Percentiles rank a stretch among this genome's conserved stretches.
These are phyloP conservation scores for Populus alba DNA, from an alignment of 345 rosid species.

Conservation along the genomic window DNA sequence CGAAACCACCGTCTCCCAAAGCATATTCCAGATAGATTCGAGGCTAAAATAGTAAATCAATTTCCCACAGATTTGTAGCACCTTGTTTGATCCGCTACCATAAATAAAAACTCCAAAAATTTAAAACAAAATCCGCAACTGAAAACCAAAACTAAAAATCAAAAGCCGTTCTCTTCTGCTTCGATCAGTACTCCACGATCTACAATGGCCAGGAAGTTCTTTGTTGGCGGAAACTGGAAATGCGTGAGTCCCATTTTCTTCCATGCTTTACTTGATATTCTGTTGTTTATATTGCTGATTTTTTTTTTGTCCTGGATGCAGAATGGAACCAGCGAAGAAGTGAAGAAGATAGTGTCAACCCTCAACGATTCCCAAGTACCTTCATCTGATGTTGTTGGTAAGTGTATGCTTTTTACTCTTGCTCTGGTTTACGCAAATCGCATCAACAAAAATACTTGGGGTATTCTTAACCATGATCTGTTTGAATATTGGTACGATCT, in stretches of 20 bases:
- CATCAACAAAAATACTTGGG: background rate
- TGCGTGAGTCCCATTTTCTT: slow-evolving; percentile 52
- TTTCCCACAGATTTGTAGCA: slow-evolving; percentile 16
- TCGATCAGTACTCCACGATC: background rate
- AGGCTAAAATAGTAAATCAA: slow-evolving; percentile 2
- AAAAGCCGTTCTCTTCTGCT: background rate
- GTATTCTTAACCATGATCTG: background rate
- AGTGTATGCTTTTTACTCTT: slow-evolving; percentile 7
- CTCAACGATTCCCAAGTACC: slow-evolving; percentile 77
- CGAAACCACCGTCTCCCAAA: background rate
- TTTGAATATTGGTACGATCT: background rate
- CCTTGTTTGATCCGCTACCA: background rate
- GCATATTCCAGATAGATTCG: background rate
- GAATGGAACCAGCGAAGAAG: slow-evolving; percentile 89
- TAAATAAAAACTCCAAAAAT: background rate
- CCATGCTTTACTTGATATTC: background rate
- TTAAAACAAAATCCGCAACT: background rate
- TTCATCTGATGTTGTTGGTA: slow-evolving; percentile 71
- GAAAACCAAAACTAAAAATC: background rate
- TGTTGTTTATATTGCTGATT: background rate
- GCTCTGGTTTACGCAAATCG: background rate
- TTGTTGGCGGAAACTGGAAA: slow-evolving; percentile 98
- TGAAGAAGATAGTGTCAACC: slow-evolving; percentile 74
- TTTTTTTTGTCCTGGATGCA: slow-evolving; percentile 19
- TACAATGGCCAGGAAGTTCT: slow-evolving; percentile 74